phyloP scores from a whole-genome alignment of 192 early-diverging fungal species.

The Podila epigama region DNA sequence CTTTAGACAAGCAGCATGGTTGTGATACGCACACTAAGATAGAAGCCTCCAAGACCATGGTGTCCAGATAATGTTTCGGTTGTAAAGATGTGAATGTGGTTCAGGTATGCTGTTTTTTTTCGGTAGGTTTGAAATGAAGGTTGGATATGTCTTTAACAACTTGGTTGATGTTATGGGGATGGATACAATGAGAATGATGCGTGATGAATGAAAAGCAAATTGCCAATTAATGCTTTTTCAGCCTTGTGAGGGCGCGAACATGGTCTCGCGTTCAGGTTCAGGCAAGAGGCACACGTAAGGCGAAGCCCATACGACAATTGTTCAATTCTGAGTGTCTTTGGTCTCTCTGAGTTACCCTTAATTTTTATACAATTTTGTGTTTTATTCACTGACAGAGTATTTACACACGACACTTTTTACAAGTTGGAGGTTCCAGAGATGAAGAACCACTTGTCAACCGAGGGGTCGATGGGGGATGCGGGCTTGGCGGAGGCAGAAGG shows the following conservation, averaged over 20 bases:
- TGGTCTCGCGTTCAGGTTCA: background rate
- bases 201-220: background rate
- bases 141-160: background rate
- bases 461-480: constrained; percentile 78
- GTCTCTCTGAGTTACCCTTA: too few species aligned
- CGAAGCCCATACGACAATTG: constrained; percentile 8
- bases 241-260: too few species aligned
- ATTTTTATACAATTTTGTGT: background rate
- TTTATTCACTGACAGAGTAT: background rate
- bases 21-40: constrained; percentile 77
- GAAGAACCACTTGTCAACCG: constrained; percentile 99
- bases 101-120: background rate
- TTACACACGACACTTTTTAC: constrained; percentile 36
- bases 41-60: constrained; percentile 92
- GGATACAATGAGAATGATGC: too few species aligned
- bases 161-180: background rate
- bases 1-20: background rate
- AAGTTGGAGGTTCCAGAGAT: constrained; percentile 80
- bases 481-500: constrained; percentile 65
- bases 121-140: background rate
- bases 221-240: too few species aligned
- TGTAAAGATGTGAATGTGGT: too few species aligned
- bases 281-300: constrained; percentile 14
- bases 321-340: background rate
- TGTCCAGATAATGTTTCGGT: too few species aligned